These are phyloP conservation scores for Aspergillus sergii DNA, from an alignment of 2,329 filamentous ascomycete species.

Conservation along the genomic window DNA sequence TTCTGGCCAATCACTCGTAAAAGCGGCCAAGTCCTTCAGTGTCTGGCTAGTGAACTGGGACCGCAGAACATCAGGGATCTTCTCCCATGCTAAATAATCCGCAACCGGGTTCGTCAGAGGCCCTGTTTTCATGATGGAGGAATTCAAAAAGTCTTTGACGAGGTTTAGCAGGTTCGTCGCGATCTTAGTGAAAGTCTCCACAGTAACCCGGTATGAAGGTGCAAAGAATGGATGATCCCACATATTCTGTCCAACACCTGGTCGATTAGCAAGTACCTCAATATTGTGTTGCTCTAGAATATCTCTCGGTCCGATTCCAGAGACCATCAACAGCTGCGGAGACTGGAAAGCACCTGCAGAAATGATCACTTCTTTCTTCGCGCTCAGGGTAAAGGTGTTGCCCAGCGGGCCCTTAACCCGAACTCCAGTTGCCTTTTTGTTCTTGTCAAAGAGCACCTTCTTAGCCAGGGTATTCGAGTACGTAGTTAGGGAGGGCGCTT, in stretches of 20 bases:
- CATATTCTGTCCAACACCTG: conserved; percentile 41
- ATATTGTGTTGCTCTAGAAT: conserved; percentile 19
- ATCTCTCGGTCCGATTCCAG: conserved; percentile 46
- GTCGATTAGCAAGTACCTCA: conserved; percentile 14
- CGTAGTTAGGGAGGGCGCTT: conserved; percentile 35
- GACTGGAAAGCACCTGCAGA: conserved; percentile 55
- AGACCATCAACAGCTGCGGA: conserved; percentile 54
- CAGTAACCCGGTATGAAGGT: conserved; percentile 32
- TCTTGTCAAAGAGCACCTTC: conserved; percentile 53
- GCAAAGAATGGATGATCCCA: conserved; percentile 43
- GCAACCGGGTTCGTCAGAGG: conserved; percentile 11
- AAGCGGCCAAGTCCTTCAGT: conserved; percentile 16
- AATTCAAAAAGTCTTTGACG: neutral
- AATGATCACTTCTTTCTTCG: conserved; percentile 51
- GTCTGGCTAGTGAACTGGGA: conserved; percentile 15
- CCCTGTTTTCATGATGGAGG: conserved; percentile 21
- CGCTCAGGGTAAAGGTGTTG: conserved; percentile 47
- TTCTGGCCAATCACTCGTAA: conserved; percentile 34
- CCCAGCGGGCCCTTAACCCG: conserved; percentile 39
- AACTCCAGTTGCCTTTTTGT: conserved; percentile 46
- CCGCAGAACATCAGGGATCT: conserved; percentile 19
- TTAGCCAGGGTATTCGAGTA: conserved; percentile 46
- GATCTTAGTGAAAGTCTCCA: conserved; percentile 30
- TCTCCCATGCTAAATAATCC: conserved; percentile 27
- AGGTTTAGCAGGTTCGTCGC: conserved; percentile 1